phyloP scores from a whole-genome alignment of 1,284 basidiomycete genomes.

The Sanghuangporus sanghuang region DNA sequence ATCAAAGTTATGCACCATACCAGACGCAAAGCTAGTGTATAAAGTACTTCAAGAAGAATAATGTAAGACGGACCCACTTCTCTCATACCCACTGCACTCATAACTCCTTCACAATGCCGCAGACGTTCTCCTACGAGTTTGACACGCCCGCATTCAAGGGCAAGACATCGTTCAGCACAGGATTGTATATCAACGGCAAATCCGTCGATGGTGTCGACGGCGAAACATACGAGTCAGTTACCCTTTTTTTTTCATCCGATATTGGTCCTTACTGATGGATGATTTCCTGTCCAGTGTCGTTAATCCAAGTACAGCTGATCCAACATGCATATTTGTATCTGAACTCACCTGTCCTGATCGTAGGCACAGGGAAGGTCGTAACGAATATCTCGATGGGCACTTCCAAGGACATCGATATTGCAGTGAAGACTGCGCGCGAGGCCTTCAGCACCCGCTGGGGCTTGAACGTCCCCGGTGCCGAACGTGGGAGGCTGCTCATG shows the following conservation, averaged over 20 bases:
- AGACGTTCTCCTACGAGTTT: slow-evolving; percentile 53
- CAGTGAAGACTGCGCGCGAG: slow-evolving; percentile 72
- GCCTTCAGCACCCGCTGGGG: slow-evolving; percentile 79
- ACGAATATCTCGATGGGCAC: slow-evolving; percentile 66
- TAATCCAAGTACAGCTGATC: slow-evolving; percentile 53
- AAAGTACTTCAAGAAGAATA: too few species aligned
- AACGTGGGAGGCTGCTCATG: slow-evolving; percentile 60
- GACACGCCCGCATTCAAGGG: slow-evolving; percentile 67
- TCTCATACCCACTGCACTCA: background rate
- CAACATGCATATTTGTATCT: background rate
- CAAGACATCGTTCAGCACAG: slow-evolving; percentile 61
- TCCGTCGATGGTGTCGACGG: slow-evolving; percentile 67
- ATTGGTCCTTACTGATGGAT: background rate
- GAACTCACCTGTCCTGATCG: background rate
- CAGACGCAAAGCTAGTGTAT: too few species aligned
- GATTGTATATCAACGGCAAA: slow-evolving; percentile 81
- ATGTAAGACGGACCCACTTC: too few species aligned
- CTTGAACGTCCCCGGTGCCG: slow-evolving; percentile 51
- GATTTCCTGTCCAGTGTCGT: slow-evolving; percentile 35
- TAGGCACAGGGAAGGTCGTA: slow-evolving; percentile 67
- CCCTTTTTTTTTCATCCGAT: slow-evolving; percentile 31
- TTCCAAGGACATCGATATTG: slow-evolving; percentile 67
- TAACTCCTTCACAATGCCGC: slow-evolving; percentile 23
- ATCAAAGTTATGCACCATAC: too few species aligned
- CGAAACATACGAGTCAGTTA: slow-evolving; percentile 48